Conservation (phyloP, 441 rosid species). For the Erysimum cheiri region DNA sequence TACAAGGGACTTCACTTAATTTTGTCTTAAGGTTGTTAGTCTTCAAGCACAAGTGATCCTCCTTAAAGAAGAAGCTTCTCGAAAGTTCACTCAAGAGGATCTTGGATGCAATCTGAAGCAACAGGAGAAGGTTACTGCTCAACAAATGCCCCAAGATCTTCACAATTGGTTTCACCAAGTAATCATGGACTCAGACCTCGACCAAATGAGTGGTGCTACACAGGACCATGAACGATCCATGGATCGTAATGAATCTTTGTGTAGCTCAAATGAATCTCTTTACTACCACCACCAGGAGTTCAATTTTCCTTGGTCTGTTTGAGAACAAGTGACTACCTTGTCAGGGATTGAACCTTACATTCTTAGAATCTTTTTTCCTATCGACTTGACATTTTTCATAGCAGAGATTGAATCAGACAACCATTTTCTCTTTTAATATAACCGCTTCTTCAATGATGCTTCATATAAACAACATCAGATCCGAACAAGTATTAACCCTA, state of each 20-base stretch:
- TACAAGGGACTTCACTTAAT: slow-evolving; percentile 15
- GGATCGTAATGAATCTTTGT: slow-evolving; percentile 24
- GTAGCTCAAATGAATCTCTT: slow-evolving; percentile 41
- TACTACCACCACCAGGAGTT: slow-evolving; percentile 18
- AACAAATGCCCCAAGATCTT: slow-evolving; percentile 35
- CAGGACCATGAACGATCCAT: slow-evolving; percentile 12
- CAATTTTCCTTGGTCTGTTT: slow-evolving; percentile 40
- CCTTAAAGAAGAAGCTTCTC: slow-evolving; percentile 73
- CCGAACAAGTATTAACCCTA: slow-evolving; percentile 11
- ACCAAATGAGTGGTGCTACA: slow-evolving; percentile 22
- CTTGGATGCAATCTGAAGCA: slow-evolving; percentile 14
- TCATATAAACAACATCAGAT: slow-evolving; percentile 5
- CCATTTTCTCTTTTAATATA: slow-evolving; percentile 7
- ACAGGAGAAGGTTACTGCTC: slow-evolving; percentile 34
- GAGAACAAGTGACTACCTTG: slow-evolving; percentile 21
- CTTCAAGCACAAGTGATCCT: slow-evolving; percentile 83
- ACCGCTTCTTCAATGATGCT: neutral
- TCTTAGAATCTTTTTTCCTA: slow-evolving; percentile 3
- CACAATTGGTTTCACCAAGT: slow-evolving; percentile 37
- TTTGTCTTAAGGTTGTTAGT: slow-evolving; percentile 68
- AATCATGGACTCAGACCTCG: slow-evolving; percentile 22
- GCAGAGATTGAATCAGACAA: slow-evolving; percentile 11
- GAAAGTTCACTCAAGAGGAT: slow-evolving; percentile 28
- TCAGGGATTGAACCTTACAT: neutral
- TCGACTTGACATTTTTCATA: slow-evolving; percentile 3